Conservation (phyloP, 1,284 basidiomycete species). For the Wolfiporia cocos region DNA sequence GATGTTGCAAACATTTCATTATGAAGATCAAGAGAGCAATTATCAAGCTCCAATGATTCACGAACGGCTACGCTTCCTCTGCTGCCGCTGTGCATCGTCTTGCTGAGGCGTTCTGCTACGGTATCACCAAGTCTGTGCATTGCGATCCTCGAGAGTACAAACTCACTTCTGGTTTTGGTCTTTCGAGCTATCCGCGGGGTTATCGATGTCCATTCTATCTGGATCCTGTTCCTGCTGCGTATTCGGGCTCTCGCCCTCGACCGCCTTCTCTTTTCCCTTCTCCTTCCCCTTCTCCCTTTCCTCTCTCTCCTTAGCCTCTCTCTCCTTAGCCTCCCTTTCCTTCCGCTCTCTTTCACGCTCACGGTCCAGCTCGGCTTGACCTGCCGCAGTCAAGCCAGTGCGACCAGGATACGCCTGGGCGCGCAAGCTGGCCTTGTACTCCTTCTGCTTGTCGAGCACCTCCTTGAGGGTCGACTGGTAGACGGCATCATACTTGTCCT, state of each 20-base stretch:
- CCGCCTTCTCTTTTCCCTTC: slow-evolving; percentile 26
- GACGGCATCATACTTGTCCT: slow-evolving; percentile 33
- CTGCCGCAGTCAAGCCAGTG: slow-evolving; percentile 21
- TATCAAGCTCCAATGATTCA: too few relatives aligned
- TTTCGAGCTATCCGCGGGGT: slow-evolving; percentile 31
- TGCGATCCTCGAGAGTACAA: not conserved
- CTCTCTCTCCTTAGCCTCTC: slow-evolving; percentile 15
- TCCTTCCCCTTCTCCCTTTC: slow-evolving; percentile 25
- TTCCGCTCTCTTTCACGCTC: slow-evolving; percentile 9
- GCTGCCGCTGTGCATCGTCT: slow-evolving; percentile 10
- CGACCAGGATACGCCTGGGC: slow-evolving; percentile 7
- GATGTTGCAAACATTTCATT: too few relatives aligned
- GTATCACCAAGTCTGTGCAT: slow-evolving; percentile 2
- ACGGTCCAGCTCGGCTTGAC: slow-evolving; percentile 14
- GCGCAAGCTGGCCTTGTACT: slow-evolving; percentile 17
- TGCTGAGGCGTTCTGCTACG: slow-evolving; percentile 10
- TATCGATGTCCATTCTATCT: slow-evolving; percentile 48
- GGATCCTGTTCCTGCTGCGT: slow-evolving; percentile 28
- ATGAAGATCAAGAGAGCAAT: too few relatives aligned
- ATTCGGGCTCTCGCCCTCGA: slow-evolving; percentile 21
- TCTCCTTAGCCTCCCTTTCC: slow-evolving; percentile 14
- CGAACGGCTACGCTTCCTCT: slow-evolving; percentile 6
- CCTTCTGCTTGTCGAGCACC: slow-evolving; percentile 45
- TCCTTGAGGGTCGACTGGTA: slow-evolving; percentile 51
- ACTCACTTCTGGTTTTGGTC: slow-evolving; percentile 51